Evolutionary conservation across 352 stramenopile genomes (phyloP).

Genomic region (Thalassiosira hispida): DNA sequence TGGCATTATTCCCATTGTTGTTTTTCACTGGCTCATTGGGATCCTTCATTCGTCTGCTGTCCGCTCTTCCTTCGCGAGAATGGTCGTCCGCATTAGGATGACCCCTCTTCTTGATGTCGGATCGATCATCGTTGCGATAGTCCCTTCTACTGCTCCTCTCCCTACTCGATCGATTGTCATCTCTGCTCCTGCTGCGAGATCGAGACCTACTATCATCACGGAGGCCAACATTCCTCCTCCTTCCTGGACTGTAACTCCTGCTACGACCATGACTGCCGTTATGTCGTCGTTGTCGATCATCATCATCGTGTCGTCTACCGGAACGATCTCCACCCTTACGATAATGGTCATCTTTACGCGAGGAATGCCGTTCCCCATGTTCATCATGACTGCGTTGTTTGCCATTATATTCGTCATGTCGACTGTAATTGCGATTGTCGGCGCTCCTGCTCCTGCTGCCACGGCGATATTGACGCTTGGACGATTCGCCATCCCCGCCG

Average conservation of each 20-base stretch:
- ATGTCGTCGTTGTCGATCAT: neutral
- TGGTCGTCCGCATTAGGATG: neutral
- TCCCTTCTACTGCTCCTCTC: slow-evolving; percentile 1
- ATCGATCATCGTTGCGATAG: neutral
- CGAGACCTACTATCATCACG: slow-evolving; percentile 6
- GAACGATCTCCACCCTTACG: neutral
- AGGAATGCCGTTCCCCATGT: slow-evolving; percentile 1
- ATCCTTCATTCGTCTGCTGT: neutral
- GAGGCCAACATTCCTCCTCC: neutral
- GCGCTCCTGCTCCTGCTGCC: too few species aligned
- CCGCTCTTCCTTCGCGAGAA: neutral
- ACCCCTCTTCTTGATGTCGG: neutral
- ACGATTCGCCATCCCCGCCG: too few species aligned
- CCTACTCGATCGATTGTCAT: neutral
- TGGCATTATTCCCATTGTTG: neutral
- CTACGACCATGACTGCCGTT: slow-evolving; percentile 7
- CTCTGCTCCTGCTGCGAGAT: neutral
- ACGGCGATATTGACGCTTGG: too few species aligned
- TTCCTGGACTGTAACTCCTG: neutral
- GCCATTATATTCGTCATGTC: too few species aligned
- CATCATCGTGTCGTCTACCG: neutral
- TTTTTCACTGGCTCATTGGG: neutral
- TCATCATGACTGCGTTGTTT: too few species aligned
- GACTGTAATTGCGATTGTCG: too few species aligned
- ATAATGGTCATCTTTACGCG: slow-evolving; percentile 5